phyloP scores from a whole-genome alignment of 495 filamentous ascomycete genomes.

The Xylaria nigripes region DNA sequence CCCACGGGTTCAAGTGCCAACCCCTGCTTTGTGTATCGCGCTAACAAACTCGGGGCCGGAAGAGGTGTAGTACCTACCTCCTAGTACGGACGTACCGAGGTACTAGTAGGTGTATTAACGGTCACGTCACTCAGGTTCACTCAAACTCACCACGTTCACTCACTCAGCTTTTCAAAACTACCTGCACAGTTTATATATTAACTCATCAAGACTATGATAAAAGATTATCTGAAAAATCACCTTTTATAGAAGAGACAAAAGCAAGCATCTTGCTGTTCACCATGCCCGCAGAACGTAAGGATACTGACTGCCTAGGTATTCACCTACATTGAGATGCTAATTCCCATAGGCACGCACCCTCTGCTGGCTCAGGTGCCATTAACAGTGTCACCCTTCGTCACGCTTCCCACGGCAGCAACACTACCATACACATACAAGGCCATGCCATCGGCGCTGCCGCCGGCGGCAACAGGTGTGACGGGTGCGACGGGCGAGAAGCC shows the following conservation, averaged over 20 bases:
- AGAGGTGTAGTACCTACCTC: too few relatives aligned
- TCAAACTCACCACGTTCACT: too few relatives aligned
- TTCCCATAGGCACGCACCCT: constrained; percentile 60
- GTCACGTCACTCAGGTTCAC: too few relatives aligned
- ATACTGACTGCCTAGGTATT: neutral
- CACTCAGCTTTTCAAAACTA: too few relatives aligned
- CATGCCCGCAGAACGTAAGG: constrained; percentile 44
- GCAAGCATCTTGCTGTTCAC: constrained; percentile 12
- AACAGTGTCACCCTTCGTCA: constrained; percentile 90
- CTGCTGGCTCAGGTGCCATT: constrained; percentile 87
- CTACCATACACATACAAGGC: constrained; percentile 92
- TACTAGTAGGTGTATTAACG: too few relatives aligned
- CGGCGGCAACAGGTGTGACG: constrained; percentile 55
- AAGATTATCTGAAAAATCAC: neutral
- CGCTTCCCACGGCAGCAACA: constrained; percentile 80
- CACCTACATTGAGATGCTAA: neutral
- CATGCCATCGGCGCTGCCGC: constrained; percentile 76
- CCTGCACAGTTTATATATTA: neutral
- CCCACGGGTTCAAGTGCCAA: too few relatives aligned
- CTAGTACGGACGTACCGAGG: too few relatives aligned
- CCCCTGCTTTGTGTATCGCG: too few relatives aligned
- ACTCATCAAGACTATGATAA: neutral
- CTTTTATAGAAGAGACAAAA: neutral
- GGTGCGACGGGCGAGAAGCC: constrained; percentile 37
- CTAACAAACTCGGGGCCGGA: too few relatives aligned